Evolutionary conservation across 495 filamentous ascomycete species (phyloP).

Genomic region (Podospora conica): DNA sequence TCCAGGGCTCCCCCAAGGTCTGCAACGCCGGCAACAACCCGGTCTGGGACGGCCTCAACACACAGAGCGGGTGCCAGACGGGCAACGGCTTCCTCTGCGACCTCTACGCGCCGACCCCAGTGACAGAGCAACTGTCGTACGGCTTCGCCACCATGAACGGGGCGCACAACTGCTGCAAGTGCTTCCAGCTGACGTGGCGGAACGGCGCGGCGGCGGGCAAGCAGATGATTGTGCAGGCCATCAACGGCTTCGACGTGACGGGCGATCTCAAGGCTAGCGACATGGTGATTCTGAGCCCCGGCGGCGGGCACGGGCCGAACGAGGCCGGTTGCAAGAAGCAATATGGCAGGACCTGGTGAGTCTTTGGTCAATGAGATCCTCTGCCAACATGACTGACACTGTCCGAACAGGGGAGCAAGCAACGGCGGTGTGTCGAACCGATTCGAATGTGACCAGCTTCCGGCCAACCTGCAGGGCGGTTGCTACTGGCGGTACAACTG

Average conservation of each 20-base stretch:
- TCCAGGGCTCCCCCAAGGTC: conserved; percentile 8
- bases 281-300: conserved; percentile 13
- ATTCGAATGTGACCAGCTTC: not conserved
- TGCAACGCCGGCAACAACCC: conserved; percentile 15
- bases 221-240: conserved; percentile 16
- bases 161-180: conserved; percentile 16
- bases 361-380: not conserved
- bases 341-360: conserved; percentile 15
- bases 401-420: not conserved
- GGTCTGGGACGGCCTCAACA: conserved; percentile 8
- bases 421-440: not conserved
- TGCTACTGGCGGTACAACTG: conserved; percentile 8
- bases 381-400: not conserved
- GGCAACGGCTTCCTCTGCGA: conserved; percentile 7
- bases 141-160: conserved; percentile 15
- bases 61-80: not conserved
- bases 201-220: conserved; percentile 10
- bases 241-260: conserved; percentile 4
- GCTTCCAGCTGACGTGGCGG: conserved; percentile 18
- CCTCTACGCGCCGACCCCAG: conserved; percentile 5
- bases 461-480: conserved; percentile 1
- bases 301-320: conserved; percentile 13
- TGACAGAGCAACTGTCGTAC: conserved; percentile 6
- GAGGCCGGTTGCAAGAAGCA: conserved; percentile 12
- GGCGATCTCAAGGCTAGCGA: conserved; percentile 8